Percentiles rank a stretch among this genome's conserved stretches.
phyloP scores from a whole-genome alignment of 257 asterid species.

The Nicotiana tomentosiformis region DNA sequence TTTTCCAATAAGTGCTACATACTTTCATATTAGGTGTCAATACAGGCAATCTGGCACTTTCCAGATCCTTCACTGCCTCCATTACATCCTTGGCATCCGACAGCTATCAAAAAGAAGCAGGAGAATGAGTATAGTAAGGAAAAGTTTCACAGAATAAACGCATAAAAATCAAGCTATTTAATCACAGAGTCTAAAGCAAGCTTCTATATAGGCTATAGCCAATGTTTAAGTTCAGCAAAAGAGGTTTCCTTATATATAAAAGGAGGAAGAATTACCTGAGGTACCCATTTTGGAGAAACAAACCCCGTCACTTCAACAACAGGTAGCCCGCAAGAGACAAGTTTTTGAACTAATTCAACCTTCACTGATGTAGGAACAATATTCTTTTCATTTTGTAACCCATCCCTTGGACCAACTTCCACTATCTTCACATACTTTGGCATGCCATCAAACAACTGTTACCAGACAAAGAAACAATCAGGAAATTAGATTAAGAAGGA shows the following conservation, averaged over 20 bases:
- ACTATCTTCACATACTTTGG: constrained; percentile 85
- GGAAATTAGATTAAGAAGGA: neutral
- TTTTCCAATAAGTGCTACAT: neutral
- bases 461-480: constrained; percentile 3
- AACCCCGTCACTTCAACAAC: constrained; percentile 96
- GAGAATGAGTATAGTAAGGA: constrained; percentile 10
- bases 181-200: neutral
- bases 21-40: constrained; percentile 89
- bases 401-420: constrained; percentile 97
- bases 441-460: constrained; percentile 57
- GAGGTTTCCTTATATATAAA: neutral
- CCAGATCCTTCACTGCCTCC: constrained; percentile 61
- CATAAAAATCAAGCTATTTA: neutral
- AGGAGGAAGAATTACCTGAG: constrained; percentile 58
- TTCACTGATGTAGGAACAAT: constrained; percentile 74
- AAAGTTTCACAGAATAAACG: neutral
- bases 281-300: constrained; percentile 98
- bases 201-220: neutral
- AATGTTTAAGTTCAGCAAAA: neutral
- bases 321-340: constrained; percentile 73
- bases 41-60: constrained; percentile 77
- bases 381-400: constrained; percentile 81
- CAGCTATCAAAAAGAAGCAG: constrained; percentile 38
- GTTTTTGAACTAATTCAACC: constrained; percentile 58
- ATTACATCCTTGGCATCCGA: constrained; percentile 93